Base-by-base conservation (phyloP, 2,329 filamentous ascomycete genomes). In the Beauveria sp. region DNA sequence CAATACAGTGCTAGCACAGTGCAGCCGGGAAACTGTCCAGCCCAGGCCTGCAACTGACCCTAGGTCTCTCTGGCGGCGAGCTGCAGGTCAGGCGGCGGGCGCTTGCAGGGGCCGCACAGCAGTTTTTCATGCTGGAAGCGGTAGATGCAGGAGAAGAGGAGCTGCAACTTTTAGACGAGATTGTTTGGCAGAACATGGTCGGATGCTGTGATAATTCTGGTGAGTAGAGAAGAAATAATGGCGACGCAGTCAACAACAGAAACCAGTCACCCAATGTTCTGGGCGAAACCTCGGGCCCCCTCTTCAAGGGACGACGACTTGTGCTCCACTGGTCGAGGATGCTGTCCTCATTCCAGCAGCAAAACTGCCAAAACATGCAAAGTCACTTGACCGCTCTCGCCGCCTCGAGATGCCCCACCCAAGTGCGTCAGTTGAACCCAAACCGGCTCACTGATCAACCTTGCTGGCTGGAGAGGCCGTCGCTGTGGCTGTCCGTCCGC, bases 311-410 rank as follows among this genome's bases (percentile, higher is more conserved):
- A 34, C 30, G n/a, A 28, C 20, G 34, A 40, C 30, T 9, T 26
- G 24, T 16, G 30, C 34, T 50, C 45, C 45, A 60, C 51, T 9
- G 3, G 12, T 34, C 30, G 20, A 28, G 43, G 26, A 50, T 26
- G 51, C 18, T 46, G 52, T 22, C 34, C 26, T 38, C 60, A 61
- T 61, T 61, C 60, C 60, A 61, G 40, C 12, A 34, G 30, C 30
- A 14, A 34, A 34, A 34, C 30, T 34, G 30, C 30, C 50, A 55
- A 51, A 61, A 22, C 34, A 54, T 49, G 42, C 24, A 52, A 34
- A 45, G 60, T 61, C 60, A 61, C 46, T 61, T 61, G 60, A 61
- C 60, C 60, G 60, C 60, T 57, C 50, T 46, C 53, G 46, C 24
- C 42, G 47, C 22, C 47, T 59, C 24, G 38, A 24, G 28, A n/a